Conservation (phyloP, 306 rosid genomes). For the Vachellia collinsii region DNA sequence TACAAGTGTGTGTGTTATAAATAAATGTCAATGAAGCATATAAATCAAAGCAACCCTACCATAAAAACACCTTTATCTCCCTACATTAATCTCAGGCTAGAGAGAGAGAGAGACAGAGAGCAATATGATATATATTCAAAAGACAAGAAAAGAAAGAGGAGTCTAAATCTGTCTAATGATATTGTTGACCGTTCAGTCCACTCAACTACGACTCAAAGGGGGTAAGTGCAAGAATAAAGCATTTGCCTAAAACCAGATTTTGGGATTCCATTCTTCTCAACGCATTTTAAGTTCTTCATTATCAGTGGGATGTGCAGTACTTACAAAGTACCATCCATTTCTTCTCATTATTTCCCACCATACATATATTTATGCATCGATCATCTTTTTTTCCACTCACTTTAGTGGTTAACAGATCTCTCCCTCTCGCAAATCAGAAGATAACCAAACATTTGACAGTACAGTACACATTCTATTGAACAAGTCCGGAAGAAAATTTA, state of each 20-base stretch:
- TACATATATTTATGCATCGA: background rate
- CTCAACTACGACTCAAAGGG: slow-evolving; percentile 55
- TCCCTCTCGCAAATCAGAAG: background rate
- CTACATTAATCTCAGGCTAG: slow-evolving; percentile 33
- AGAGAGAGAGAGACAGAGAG: slow-evolving; percentile 28
- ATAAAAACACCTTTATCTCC: slow-evolving; percentile 35
- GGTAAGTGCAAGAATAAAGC: slow-evolving; percentile 40
- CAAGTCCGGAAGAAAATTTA: background rate
- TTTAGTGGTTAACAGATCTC: slow-evolving; percentile 42
- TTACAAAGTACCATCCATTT: slow-evolving; percentile 42
- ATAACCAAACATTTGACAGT: slow-evolving; percentile 17
- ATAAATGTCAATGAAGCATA: slow-evolving; percentile 42
- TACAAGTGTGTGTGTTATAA: background rate
- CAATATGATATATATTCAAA: slow-evolving; percentile 8
- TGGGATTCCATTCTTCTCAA: slow-evolving; percentile 40
- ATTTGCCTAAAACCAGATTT: slow-evolving; percentile 41
- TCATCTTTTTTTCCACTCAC: slow-evolving; percentile 48
- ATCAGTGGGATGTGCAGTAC: slow-evolving; percentile 59
- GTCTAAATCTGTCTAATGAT: slow-evolving; percentile 74
- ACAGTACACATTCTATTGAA: background rate
- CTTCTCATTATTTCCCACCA: slow-evolving; percentile 48
- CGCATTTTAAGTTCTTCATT: slow-evolving; percentile 42
- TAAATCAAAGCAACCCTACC: slow-evolving; percentile 35
- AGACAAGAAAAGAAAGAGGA: slow-evolving; percentile 79
- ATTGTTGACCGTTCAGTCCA: slow-evolving; percentile 75